phyloP scores from a whole-genome alignment of 768 basidiomycete species.

The Candolleomyces aberdarensis region DNA sequence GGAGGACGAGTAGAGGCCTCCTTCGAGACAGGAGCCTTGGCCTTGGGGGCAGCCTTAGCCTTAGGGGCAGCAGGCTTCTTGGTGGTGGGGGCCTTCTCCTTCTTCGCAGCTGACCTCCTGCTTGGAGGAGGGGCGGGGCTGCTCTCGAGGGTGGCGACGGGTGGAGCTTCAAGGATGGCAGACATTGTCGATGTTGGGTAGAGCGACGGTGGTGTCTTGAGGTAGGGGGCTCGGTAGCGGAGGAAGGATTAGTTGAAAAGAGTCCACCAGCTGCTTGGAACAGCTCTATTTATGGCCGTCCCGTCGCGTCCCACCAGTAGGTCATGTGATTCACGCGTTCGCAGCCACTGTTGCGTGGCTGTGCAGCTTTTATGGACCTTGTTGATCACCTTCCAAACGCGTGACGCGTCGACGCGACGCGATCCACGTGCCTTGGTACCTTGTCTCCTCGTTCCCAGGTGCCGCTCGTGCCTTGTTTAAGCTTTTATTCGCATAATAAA shows the following conservation, averaged over 20 bases:
- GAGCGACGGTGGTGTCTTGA: constrained; percentile 6
- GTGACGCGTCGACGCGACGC: constrained; percentile 16
- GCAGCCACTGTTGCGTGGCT: constrained; percentile 26
- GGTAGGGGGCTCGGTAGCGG: constrained; percentile 5
- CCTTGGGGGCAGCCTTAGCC: constrained; percentile 24
- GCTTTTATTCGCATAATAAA: background rate
- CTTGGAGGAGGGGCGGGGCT: constrained; percentile 17
- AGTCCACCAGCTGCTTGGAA: background rate
- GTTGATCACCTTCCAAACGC: constrained; percentile 22
- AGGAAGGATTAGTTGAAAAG: constrained; percentile 18
- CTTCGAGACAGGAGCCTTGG: constrained; percentile 23
- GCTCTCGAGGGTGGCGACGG: constrained; percentile 18
- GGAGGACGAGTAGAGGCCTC: constrained; percentile 34
- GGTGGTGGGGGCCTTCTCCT: background rate
- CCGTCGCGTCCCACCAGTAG: constrained; percentile 11
- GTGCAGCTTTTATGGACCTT: constrained; percentile 30
- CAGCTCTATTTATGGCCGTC: constrained; percentile 7
- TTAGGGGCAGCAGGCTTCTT: constrained; percentile 19
- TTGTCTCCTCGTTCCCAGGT: no score
- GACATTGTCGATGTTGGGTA: constrained; percentile 7
- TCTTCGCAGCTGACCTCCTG: constrained; percentile 13
- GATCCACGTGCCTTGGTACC: constrained; percentile 1
- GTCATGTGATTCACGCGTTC: constrained; percentile 10
- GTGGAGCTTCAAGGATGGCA: constrained; percentile 1
- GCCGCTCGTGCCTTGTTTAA: no score